Evolutionary conservation across 352 stramenopile genomes (phyloP), one percentile per base, ranked within the genome.

Genomic region (Phytophthora megakarya): DNA sequence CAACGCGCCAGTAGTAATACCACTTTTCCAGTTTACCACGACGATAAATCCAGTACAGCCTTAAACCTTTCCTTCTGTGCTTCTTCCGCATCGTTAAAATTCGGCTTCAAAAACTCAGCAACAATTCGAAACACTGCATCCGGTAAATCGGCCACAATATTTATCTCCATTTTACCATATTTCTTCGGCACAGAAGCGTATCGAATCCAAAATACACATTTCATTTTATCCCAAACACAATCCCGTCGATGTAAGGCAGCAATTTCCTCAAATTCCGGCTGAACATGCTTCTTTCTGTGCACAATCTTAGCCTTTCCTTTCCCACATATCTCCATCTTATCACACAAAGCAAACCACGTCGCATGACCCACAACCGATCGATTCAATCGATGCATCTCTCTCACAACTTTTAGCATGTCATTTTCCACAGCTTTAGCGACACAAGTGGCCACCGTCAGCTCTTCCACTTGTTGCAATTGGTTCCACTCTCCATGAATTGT

Each of bases 41-140:
- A 57, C 2, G 63, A 62, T 16, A 58, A 16, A 28, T 65, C 56
- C 5, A 71, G 32, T 15, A 62, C 56, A n/a, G 48, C 23, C 28
- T 71, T 66, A 22, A 71, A 71, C 23, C 63, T 22, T 15, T 66
- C 63, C 12, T 62, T 71, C 63, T 71, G 63, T 1, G 56, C 56
- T 37, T 71, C 56, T 40, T 67, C 63, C 0, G 43, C 56, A n/a
- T 71, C 63, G 21, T 71, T 21, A 53, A 71, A 71, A 12, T 40
- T 52, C 10, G 63, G 54, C n/a, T 65, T 70, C 12, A 70, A 33
- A 28, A 61, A 63, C 18, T 57, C 60, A 0, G 28, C 43, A 4
- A 68, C 60, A 22, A 62, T 61, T 11, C 55, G 62, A 33, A 70
- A 70, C 32, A 70, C 15, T 15, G 19, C 38, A 19, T 39, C 44